Conservation (phyloP, 805 yeast genomes). For the Nakazawaea pomicola region DNA sequence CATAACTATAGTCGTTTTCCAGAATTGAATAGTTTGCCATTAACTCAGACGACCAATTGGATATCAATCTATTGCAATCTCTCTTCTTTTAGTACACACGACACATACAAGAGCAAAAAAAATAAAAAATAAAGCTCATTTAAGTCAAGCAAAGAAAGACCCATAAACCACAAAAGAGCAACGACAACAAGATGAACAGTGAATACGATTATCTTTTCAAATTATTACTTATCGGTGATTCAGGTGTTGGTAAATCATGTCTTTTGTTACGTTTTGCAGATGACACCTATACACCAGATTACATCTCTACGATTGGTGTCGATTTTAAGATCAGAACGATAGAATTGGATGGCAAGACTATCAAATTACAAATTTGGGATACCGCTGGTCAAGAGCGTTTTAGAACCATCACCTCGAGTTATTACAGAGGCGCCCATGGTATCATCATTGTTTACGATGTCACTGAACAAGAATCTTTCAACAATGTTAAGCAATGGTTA, state of each 20-base stretch:
- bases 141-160: too few relatives aligned
- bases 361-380: slow-evolving; percentile 98
- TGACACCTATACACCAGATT: slow-evolving; percentile 94
- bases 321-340: slow-evolving; percentile 88
- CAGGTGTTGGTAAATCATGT: slow-evolving; percentile 98
- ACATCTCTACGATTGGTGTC: slow-evolving; percentile 96
- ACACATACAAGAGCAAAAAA: too few relatives aligned
- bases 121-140: too few relatives aligned
- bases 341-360: slow-evolving; percentile 94
- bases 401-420: slow-evolving; percentile 95
- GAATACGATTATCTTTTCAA: slow-evolving; percentile 98
- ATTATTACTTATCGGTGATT: slow-evolving; percentile 92
- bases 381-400: slow-evolving; percentile 99
- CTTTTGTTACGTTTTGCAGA: slow-evolving; percentile 92
- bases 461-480: slow-evolving; percentile 94
- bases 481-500: slow-evolving; percentile 96
- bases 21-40: too few relatives aligned
- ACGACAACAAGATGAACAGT: slow-evolving; percentile 55
- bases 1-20: too few relatives aligned
- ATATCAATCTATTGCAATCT: too few relatives aligned
- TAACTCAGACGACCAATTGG: too few relatives aligned
- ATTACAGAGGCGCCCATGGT: slow-evolving; percentile 98
- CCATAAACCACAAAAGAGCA: neutral
- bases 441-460: slow-evolving; percentile 97
- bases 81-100: too few relatives aligned